These are phyloP conservation scores for Tetradesmus lagerheimii DNA, from an alignment of 139 green algal species.

Conservation along the genomic window DNA sequence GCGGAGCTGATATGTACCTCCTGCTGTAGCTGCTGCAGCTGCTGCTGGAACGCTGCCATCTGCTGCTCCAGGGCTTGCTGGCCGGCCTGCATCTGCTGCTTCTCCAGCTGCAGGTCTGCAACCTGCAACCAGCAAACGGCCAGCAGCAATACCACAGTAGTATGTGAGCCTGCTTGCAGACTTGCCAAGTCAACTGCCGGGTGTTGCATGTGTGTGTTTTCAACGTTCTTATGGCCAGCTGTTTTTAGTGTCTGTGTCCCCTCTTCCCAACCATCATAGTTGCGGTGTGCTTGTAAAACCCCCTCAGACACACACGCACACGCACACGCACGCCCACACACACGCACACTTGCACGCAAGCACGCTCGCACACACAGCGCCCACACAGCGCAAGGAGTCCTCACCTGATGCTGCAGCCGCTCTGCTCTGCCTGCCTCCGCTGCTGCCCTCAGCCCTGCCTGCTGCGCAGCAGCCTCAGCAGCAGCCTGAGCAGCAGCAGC, in stretches of 20 bases:
- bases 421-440: slow-evolving; percentile 4
- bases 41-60: not conserved
- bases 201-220: no score
- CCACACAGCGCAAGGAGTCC: not conserved
- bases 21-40: slow-evolving; percentile 10
- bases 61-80: not conserved
- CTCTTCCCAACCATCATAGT: no score
- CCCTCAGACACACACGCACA: no score
- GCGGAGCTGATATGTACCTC: not conserved
- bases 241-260: no score
- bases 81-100: not conserved
- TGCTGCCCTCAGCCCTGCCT: slow-evolving; percentile 24
- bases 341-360: not conserved
- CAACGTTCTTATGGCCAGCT: no score
- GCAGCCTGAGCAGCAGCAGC: not conserved
- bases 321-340: not conserved
- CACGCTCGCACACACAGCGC: not conserved
- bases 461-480: not conserved
- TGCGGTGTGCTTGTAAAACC: no score
- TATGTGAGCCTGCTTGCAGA: no score
- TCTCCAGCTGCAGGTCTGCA: not conserved
- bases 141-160: no score
- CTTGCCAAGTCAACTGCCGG: no score
- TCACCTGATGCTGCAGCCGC: slow-evolving; percentile 12
- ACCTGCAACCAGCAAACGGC: not conserved